phyloP scores from a whole-genome alignment of 768 basidiomycete genomes.

The Termitomyces sp. region DNA sequence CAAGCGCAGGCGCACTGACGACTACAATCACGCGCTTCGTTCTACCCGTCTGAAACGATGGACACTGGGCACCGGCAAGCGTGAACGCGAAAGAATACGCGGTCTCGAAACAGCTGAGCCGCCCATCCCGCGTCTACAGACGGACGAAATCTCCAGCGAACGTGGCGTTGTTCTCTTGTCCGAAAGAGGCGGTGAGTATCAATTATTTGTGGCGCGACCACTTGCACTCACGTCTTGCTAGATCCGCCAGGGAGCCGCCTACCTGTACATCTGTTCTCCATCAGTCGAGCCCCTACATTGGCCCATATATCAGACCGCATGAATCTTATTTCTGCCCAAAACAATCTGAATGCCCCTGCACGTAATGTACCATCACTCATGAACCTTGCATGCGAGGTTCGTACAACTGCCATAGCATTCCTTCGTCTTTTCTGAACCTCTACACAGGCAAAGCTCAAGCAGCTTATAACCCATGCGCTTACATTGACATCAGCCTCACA shows the following conservation, averaged over 20 bases:
- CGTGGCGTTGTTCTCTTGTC: slow-evolving; percentile 61
- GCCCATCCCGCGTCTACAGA: slow-evolving; percentile 42
- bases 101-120: slow-evolving; percentile 41
- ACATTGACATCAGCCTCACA: slow-evolving; percentile 75
- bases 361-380: slow-evolving; percentile 66
- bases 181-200: slow-evolving; percentile 62
- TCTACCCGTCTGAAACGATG: slow-evolving; percentile 71
- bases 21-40: slow-evolving; percentile 52
- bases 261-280: slow-evolving; percentile 71
- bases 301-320: slow-evolving; percentile 80
- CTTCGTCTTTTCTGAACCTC: slow-evolving; percentile 3
- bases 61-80: slow-evolving; percentile 68
- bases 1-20: slow-evolving; percentile 62
- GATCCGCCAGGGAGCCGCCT: slow-evolving; percentile 72
- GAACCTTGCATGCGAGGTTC: slow-evolving; percentile 76
- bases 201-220: neutral
- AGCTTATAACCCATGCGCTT: slow-evolving; percentile 77
- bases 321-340: slow-evolving; percentile 79
- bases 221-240: slow-evolving; percentile 22
- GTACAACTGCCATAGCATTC: slow-evolving; percentile 12
- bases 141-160: slow-evolving; percentile 71
- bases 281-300: slow-evolving; percentile 67
- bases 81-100: slow-evolving; percentile 73
- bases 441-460: slow-evolving; percentile 74
- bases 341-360: slow-evolving; percentile 60